phyloP scores from a whole-genome alignment of 805 yeast genomes.

The Hanseniaspora lachancei region DNA sequence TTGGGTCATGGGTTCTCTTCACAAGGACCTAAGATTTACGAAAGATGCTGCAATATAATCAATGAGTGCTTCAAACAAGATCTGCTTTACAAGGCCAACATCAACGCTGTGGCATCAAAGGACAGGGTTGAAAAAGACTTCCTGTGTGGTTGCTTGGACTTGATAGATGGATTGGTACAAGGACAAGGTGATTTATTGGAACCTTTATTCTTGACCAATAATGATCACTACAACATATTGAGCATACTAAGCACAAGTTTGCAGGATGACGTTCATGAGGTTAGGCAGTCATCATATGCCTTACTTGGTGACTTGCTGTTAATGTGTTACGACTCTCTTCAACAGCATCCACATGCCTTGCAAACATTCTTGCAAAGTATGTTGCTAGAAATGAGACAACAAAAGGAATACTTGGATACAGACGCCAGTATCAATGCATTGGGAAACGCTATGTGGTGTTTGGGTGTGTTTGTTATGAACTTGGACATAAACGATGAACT shows the following conservation, averaged over 20 bases:
- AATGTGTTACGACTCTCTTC: conserved; percentile 38
- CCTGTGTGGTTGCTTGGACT: conserved; percentile 73
- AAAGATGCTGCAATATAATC: conserved; percentile 60
- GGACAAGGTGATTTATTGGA: conserved; percentile 59
- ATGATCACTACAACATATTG: conserved; percentile 33
- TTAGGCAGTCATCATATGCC: conserved; percentile 87
- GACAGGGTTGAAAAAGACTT: conserved; percentile 77
- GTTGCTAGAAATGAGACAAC: conserved; percentile 27
- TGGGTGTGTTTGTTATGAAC: conserved; percentile 73
- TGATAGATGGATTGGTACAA: conserved; percentile 85
- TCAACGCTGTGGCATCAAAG: conserved; percentile 33
- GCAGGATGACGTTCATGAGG: conserved; percentile 68
- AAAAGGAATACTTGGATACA: conserved; percentile 24
- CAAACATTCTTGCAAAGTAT: conserved; percentile 32
- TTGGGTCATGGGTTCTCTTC: conserved; percentile 77
- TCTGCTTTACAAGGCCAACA: conserved; percentile 49
- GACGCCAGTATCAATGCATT: conserved; percentile 26
- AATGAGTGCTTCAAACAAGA: conserved; percentile 55
- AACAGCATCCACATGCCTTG: conserved; percentile 22
- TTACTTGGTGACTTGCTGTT: conserved; percentile 78
- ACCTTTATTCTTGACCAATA: conserved; percentile 32
- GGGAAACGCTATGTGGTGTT: conserved; percentile 78
- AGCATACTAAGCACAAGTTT: conserved; percentile 54
- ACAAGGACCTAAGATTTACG: conserved; percentile 75
- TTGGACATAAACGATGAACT: conserved; percentile 23